Evolutionary conservation across 306 rosid genomes (phyloP), one percentile per base, ranked within the genome.

Genomic region (Ochetophila trinervis): DNA sequence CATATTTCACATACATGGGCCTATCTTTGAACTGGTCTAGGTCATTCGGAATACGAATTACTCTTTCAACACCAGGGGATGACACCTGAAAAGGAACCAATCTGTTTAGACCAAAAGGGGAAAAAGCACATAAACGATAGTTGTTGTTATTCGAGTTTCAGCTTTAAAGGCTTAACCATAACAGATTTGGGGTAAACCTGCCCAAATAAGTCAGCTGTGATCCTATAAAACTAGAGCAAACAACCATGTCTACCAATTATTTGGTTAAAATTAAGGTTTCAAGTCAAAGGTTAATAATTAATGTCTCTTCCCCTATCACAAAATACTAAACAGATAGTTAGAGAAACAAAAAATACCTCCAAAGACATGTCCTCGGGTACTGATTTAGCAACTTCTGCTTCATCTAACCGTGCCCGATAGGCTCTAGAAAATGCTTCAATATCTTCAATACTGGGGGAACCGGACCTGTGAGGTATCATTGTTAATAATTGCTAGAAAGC

Each of bases 11-110:
- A 64, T 82, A 87, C 91, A 92, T 80, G 17, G 84, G 54, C 32
- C 98, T 84, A 2, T 87, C 95, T 83, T 85, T 89, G 91, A 89
- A 89, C 63, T 91, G 85, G 66, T 85, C 98, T 58, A 92, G 82
- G 27, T 89, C 98, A 15, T 73, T 68, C 14, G 98, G 96, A 73
- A 89, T 78, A 71, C 85, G 85, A 66, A 89, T 91, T 63, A 79
- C 68, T 76, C 98, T 83, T 78, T 89, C 96, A 27, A 92, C 96
- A 10, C 96, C 98, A n/a, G 98, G 98, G 53, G 98, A 89, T 37
- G 98, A 92, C 65, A 92, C 98, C 96, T 92, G 82, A 51, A 23
- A 66, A 67, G 55, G 36, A 59, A 72, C 44, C 52, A 34, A 65
- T 65, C 6, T 53, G 44, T 57, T 71, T 17, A 73, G 72, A 69